Conservation (phyloP, 2,329 filamentous ascomycete genomes). For the Emmonsiellopsis sp. region DNA sequence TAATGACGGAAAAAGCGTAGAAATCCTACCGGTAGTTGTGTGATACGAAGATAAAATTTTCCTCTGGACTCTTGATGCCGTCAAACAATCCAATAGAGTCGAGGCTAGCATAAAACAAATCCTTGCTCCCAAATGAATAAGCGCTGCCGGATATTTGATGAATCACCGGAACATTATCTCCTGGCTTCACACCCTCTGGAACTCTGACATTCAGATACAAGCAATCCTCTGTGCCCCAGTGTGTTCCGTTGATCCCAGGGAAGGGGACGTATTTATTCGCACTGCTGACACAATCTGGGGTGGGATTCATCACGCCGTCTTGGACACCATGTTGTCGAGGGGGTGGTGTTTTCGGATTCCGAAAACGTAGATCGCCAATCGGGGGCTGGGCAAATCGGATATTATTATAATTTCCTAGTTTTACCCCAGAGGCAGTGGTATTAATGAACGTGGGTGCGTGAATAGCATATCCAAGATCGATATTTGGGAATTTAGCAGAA, state of each 20-base stretch:
- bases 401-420: conserved; percentile 9
- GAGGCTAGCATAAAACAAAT: background rate
- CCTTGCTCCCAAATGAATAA: conserved; percentile 5
- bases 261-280: background rate
- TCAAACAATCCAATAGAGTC: conserved; percentile 4
- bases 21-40: conserved; percentile 4
- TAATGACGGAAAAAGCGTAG: background rate
- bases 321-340: conserved; percentile 3
- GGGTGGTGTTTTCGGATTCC: conserved; percentile 6
- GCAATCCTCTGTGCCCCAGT: conserved; percentile 7
- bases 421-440: conserved; percentile 3
- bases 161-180: conserved; percentile 5
- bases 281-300: conserved; percentile 8
- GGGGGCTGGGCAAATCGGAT: conserved; percentile 13
- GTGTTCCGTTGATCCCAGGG: background rate
- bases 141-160: conserved; percentile 5
- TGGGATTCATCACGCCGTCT: background rate
- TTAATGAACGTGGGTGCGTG: conserved; percentile 7
- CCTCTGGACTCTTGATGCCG: background rate
- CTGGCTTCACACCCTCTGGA: conserved; percentile 2
- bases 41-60: conserved; percentile 4
- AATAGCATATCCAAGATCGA: conserved; percentile 11
- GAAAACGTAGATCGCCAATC: conserved; percentile 5
- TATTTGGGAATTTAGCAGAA: background rate
- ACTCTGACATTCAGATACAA: conserved; percentile 8